Evolutionary conservation across 306 rosid species (phyloP), one percentile per base, ranked within the genome.

Genomic region (Corylus heterophylla): DNA sequence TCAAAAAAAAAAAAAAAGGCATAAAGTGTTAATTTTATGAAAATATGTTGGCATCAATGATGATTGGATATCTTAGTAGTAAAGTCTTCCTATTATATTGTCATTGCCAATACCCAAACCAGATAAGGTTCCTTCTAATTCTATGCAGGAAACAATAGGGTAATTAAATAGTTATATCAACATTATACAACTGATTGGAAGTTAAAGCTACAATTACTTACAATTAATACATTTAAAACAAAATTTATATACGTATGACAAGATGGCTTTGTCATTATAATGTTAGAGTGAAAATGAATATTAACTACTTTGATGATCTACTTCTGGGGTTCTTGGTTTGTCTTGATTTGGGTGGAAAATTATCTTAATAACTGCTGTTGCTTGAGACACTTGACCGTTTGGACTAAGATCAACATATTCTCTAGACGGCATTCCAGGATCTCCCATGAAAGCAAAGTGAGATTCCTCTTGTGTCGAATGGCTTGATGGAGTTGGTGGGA

Each of bases 401-500:
- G 50, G 35, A 18, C 9, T n/a, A 7, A 8, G 52, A 17, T 29
- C 10, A 16, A 5, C 39, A 14, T 31, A 35, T 63, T 63, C 69
- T 63, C 22, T 35, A 63, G 69, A 25, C 20, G 61, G 16, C 55
- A 55, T 49, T 47, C 37, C 64, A 31, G n/a, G 27, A 47, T 50
- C 22, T 35, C 50, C 16, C 4, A 12, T 4, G 29, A 4, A 44
- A 12, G 35, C 49, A 45, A 45, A 45, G 49, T 45, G 7, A 12
- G 49, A 45, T 45, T 48, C 12, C 13, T 6, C 2, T 2, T 8
- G 0, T n/a, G 81, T 8, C 12, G 35, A 47, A 71, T 58, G 58
- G 48, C 49, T 58, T 12, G 82, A 71, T 11, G 77, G 82, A 54
- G 64, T 71, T 1, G 71, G 71, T 13, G 61, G 64, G 47, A 12